Base-by-base conservation (phyloP, 2,329 filamentous ascomycete genomes). In the Pestalotiopsis sp. region DNA sequence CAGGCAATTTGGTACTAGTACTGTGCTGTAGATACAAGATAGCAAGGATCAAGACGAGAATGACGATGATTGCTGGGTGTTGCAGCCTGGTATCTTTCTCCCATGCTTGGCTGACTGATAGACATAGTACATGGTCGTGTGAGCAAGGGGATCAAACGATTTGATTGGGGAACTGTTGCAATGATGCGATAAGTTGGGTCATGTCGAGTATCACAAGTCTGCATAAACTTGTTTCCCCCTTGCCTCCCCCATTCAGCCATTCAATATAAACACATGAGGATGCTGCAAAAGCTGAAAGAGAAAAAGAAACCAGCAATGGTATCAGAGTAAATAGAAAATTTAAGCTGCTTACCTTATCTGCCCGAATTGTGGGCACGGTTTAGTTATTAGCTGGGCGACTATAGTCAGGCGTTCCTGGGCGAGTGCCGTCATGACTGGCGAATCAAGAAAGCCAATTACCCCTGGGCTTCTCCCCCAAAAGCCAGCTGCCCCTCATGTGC, bases 361-460 rank as follows among this genome's bases (percentile, higher is more conserved):
- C 45, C 17, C 17, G 45, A 52, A 20, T 52, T n/a, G 45, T 20
- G 45, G 45, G 45, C 45, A 52, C 45, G 45, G 45, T n/a, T 52
- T 20, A 36, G 31, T 36, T 36, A 36, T 36, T 36, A 9, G 31
- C 45, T 9, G 9, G 7, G 14, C 9, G 57, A 27, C 9, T 39
- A 62, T 62, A 62, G 59, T 62, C 59, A 17, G 25, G 57, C 23
- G 36, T 41, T 23, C 36, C 31, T 39, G 20, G 45, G 31, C 59
- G 59, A 13, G 13, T 20, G n/a, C 59, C n/a, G n/a, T 62, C 31
- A n/a, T 62, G 59, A 62, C 36, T 62, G 59, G 59, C 59, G 36
- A 27, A 36, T 39, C 59, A 39, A n/a, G 2, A 52, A 62, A 20
- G n/a, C 6, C 59, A 41, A 62, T 38, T 62, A 17, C 59, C 59